Evolutionary conservation across 2,329 filamentous ascomycete species (phyloP), one percentile per base, ranked within the genome.

Genomic region (Colletotrichum incanum): DNA sequence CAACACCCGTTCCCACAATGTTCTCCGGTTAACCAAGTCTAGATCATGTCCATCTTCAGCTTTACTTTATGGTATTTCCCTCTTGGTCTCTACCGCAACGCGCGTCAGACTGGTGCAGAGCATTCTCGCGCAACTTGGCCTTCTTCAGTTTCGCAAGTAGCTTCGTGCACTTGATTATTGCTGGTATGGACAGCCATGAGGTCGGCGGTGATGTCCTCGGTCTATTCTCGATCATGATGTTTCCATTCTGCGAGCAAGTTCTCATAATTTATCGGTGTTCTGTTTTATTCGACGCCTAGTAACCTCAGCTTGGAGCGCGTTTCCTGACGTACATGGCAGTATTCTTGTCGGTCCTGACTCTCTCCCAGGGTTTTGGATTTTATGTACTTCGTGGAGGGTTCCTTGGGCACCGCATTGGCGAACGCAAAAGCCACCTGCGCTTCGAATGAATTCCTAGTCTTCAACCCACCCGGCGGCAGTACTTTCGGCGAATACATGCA

Each of bases 281-380:
- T 5, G 6, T 3, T 18, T 43, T 6, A 31, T 31, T 31, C 28
- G 28, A 31, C 28, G 28, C 28, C 28, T 31, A 6, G 28, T 16
- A 43, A 11, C n/a, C 9, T 26, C 23, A 0, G 26, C 14, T 28
- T 12, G 12, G 11, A 20, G 45, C 8, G 6, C 31, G 20, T 23
- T 63, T n/a, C 67, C 50, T 28, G 18, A 52, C 11, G 18, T n/a
- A 28, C 8, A 0, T 4, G 18, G 81, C 74, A 86, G 90, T 82
- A 90, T 94, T 49, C 84, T 93, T 64, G 89, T 89, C 1, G 80
- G 85, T 0, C 89, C 89, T 0, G 77, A 77, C 0, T 81, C 84
- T 0, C 85, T 94, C 3, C 91, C 92, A 0, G 83, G 87, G 2
- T 93, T 93, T 83, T 94, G 92, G 92, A 89, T 88, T 89, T 93